These are phyloP conservation scores for Diaporthe batatas DNA, from an alignment of 2,329 filamentous ascomycete genomes.

Conservation along the genomic window DNA sequence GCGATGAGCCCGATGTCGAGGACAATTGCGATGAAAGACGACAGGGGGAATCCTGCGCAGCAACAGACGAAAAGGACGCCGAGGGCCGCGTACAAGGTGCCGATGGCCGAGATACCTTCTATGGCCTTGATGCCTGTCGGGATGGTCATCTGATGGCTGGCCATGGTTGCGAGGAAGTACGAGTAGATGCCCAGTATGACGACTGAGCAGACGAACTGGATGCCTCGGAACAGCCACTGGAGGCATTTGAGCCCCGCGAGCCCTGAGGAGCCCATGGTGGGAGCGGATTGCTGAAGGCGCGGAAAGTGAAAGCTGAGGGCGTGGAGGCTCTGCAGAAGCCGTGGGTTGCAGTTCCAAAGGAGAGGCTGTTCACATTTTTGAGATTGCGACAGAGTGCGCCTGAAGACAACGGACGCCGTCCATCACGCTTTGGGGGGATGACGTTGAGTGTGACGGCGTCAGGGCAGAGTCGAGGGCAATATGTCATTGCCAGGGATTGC, in stretches of 20 bases:
- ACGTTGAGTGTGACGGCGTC: constrained; percentile 30
- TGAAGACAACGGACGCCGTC: background rate
- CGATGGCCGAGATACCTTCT: constrained; percentile 73
- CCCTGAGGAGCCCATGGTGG: constrained; percentile 64
- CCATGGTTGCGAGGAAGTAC: constrained; percentile 74
- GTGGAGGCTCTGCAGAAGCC: background rate
- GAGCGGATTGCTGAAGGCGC: no score
- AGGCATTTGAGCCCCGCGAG: constrained; percentile 64
- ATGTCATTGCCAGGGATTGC: constrained; percentile 39
- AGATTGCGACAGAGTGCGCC: background rate
- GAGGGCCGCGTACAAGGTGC: constrained; percentile 72
- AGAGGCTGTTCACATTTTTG: background rate
- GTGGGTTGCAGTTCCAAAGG: background rate
- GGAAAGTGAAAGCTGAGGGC: background rate
- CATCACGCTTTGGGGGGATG: constrained; percentile 4
- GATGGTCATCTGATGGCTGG: constrained; percentile 67
- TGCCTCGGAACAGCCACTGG: constrained; percentile 69
- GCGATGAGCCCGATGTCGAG: constrained; percentile 74
- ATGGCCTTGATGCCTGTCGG: constrained; percentile 70
- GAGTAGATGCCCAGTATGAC: constrained; percentile 75
- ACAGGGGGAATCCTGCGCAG: constrained; percentile 73
- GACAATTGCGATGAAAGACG: constrained; percentile 71
- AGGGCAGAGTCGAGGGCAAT: constrained; percentile 4
- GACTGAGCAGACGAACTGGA: constrained; percentile 72
- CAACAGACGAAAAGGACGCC: constrained; percentile 74